These are phyloP conservation scores for Amylostereum areolatum DNA, from an alignment of 1,284 basidiomycete species.

Conservation along the genomic window DNA sequence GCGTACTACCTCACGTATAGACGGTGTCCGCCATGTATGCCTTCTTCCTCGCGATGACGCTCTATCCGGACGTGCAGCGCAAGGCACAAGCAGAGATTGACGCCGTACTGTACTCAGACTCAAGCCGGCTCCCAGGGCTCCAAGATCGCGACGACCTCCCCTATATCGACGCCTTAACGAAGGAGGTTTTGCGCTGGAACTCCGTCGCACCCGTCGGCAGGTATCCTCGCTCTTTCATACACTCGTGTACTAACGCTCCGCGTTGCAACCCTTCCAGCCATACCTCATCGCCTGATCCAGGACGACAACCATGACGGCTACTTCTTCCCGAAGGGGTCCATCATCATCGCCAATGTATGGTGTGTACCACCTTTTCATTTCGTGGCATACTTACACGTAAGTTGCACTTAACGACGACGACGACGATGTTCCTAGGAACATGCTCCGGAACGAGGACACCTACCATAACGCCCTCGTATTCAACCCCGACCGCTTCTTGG, in stretches of 20 bases:
- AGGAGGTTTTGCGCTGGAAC: neutral
- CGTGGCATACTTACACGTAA: neutral
- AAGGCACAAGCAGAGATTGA: neutral
- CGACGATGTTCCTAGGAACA: neutral
- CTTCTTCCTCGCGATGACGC: constrained; percentile 10
- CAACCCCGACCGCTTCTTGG: neutral
- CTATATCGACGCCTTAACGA: neutral
- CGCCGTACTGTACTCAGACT: neutral
- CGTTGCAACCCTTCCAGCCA: neutral
- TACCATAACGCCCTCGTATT: neutral
- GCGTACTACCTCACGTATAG: neutral
- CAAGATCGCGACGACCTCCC: neutral
- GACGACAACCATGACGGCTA: neutral
- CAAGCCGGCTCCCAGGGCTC: no score
- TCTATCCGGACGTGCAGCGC: constrained; percentile 10
- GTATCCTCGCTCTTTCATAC: neutral
- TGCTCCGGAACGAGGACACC: neutral
- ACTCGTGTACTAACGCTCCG: neutral
- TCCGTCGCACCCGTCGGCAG: neutral
- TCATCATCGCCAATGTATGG: neutral
- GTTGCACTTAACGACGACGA: neutral
- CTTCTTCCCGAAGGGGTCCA: neutral
- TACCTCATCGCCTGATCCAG: neutral
- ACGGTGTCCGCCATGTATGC: constrained; percentile 4
- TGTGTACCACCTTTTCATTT: neutral